Percentiles rank a stretch among this genome's conserved stretches.
These are phyloP conservation scores for Leishmania arabica DNA, from an alignment of 208 protist genomes.

Conservation along the genomic window DNA sequence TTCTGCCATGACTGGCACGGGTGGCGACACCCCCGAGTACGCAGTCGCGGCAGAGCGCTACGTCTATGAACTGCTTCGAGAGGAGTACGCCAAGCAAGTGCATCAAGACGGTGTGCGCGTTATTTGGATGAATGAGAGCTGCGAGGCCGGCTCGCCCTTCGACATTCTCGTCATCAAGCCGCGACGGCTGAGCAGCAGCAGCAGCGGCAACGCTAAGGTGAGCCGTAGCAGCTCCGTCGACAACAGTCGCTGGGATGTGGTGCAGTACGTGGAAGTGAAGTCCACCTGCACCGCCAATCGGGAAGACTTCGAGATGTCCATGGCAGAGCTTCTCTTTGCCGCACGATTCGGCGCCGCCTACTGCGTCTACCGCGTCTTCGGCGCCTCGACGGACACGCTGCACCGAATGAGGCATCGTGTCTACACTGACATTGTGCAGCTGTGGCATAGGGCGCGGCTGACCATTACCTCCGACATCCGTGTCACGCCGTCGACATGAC, in stretches of 20 bases:
- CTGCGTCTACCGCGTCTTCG: conserved; percentile 79
- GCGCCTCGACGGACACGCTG: conserved; percentile 53
- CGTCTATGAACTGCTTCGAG: conserved; percentile 56
- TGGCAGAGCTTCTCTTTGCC: conserved; percentile 79
- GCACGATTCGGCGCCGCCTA: conserved; percentile 72
- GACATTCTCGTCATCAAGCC: conserved; percentile 72
- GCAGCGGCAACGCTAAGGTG: neutral
- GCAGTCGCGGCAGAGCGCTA: conserved; percentile 73
- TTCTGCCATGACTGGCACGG: conserved; percentile 8
- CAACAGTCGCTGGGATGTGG: conserved; percentile 28
- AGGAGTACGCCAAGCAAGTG: conserved; percentile 35
- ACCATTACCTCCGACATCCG: conserved; percentile 79
- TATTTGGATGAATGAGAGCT: conserved; percentile 76
- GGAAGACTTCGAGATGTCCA: conserved; percentile 80
- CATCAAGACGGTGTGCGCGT: conserved; percentile 40
- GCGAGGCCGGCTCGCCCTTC: conserved; percentile 71
- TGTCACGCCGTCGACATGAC: conserved; percentile 47
- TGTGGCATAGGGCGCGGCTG: conserved; percentile 67
- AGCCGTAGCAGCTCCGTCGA: neutral
- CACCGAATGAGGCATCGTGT: conserved; percentile 54
- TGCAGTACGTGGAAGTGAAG: conserved; percentile 85
- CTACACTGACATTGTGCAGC: conserved; percentile 53
- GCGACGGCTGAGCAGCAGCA: conserved; percentile 1
- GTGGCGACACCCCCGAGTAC: conserved; percentile 42
- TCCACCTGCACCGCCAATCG: conserved; percentile 59